Conservation (phyloP, 2,329 filamentous ascomycete species). For the Aspergillus amoenus region DNA sequence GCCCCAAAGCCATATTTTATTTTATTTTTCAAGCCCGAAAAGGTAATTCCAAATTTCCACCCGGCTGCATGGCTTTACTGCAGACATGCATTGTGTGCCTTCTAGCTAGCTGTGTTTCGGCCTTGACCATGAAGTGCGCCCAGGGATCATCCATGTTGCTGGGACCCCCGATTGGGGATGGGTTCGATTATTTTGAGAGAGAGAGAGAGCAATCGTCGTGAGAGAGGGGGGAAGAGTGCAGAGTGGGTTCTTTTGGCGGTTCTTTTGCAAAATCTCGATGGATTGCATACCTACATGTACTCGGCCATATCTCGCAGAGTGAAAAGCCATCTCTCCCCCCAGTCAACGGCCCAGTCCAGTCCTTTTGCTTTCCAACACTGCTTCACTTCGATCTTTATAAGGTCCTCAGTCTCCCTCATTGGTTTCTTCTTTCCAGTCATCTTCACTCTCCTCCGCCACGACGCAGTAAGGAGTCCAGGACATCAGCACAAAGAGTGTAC, state of each 20-base stretch:
- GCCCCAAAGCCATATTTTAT: background rate
- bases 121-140: constrained; percentile 23
- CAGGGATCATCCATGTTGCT: constrained; percentile 26
- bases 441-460: background rate
- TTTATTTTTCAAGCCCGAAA: background rate
- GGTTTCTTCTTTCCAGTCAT: constrained; percentile 4
- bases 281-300: constrained; percentile 2
- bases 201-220: background rate
- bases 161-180: constrained; percentile 17
- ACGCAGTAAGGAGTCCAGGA: too few species aligned
- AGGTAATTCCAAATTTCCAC: constrained; percentile 15
- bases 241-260: constrained; percentile 7
- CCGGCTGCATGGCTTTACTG: constrained; percentile 20
- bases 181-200: constrained; percentile 9
- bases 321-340: constrained; percentile 12
- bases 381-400: constrained; percentile 14
- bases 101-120: constrained; percentile 23
- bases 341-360: constrained; percentile 11
- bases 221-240: constrained; percentile 1
- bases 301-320: constrained; percentile 11
- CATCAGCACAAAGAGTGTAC: background rate
- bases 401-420: constrained; percentile 13
- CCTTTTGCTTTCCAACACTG: background rate
- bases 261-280: constrained; percentile 21
- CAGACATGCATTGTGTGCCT: constrained; percentile 19